Base-by-base conservation (phyloP, 352 stramenopile genomes). In the Lagenidium giganteum region DNA sequence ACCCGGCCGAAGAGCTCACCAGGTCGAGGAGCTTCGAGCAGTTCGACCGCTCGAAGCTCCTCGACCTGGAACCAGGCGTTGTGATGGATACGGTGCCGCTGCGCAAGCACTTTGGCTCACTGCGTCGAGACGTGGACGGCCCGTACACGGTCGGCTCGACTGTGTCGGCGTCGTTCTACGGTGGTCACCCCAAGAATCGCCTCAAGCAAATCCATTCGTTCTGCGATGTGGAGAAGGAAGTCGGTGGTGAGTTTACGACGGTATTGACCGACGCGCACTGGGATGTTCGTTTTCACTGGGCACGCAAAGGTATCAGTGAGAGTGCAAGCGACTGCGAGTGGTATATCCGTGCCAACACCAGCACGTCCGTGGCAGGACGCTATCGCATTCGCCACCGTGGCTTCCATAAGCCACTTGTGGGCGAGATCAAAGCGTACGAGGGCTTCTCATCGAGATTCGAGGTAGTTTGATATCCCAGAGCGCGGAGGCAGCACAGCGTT, bases 1-100 rank as follows among this genome's bases (percentile, higher is more conserved):
- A 94, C 44, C 76, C 83, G 9, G 46, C 48, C 20, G 41, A 37
- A 2, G 83, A 95, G 45, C n/a, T n/a, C n/a, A n/a, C n/a, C n/a
- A n/a, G n/a, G n/a, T n/a, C n/a, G n/a, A n/a, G n/a, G n/a, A n/a
- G n/a, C n/a, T n/a, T n/a, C n/a, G n/a, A n/a, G n/a, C 57, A 73
- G 49, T 68, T 78, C 41, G 49, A 78, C 31, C 53, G 51, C 3
- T 35, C 22, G 8, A 65, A 47, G 12, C 40, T 78, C 20, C 38
- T 70, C 22, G 70, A 40, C 16, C 27, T 73, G 11, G 50, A 79
- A 16, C 46, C 59, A 1, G 63, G 60, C 23, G 67, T 79, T 14
- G 42, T 66, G 5, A 20, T 72, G 2, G 67, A 79, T 35, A 61
- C 64, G 0, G 25, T 51, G 0, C 45, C 48, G 11, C 44, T 51